Conservation (phyloP, 805 yeast genomes). For the Suhomyces pyralidae region DNA sequence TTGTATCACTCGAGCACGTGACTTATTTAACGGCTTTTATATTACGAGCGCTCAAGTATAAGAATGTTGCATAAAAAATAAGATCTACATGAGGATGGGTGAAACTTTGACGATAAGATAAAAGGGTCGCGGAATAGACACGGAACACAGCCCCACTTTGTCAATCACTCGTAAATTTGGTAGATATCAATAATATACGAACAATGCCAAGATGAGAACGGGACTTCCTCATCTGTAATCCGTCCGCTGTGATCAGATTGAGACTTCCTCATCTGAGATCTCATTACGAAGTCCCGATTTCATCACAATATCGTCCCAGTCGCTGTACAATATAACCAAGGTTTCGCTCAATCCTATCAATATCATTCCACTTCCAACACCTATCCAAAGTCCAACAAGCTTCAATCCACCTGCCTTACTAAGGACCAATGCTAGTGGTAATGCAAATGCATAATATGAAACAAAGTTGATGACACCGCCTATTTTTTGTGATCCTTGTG, state of each 20-base stretch:
- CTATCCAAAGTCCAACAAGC: conserved; percentile 70
- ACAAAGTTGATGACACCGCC: conserved; percentile 70
- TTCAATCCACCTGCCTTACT: conserved; percentile 44
- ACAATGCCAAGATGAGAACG: not conserved
- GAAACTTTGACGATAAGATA: not conserved
- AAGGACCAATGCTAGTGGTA: conserved; percentile 63
- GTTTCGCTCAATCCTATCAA: conserved; percentile 51
- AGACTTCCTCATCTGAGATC: conserved; percentile 4
- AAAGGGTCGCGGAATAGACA: not conserved
- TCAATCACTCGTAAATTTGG: not conserved
- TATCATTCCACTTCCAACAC: conserved; percentile 63
- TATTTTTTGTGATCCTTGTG: conserved; percentile 70
- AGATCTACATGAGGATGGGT: not conserved
- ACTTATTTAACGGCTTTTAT: not conserved
- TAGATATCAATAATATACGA: not conserved
- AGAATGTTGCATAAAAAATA: not conserved
- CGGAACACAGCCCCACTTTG: not conserved
- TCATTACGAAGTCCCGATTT: conserved; percentile 23
- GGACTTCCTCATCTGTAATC: not conserved
- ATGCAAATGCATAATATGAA: conserved; percentile 68
- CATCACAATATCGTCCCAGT: conserved; percentile 50
- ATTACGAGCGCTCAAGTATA: not conserved
- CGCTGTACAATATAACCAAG: conserved; percentile 42
- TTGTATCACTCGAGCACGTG: not conserved
- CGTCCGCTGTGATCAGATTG: not conserved